Evolutionary conservation across 495 filamentous ascomycete species (phyloP).

Genomic region (Neurospora sublineolata): DNA sequence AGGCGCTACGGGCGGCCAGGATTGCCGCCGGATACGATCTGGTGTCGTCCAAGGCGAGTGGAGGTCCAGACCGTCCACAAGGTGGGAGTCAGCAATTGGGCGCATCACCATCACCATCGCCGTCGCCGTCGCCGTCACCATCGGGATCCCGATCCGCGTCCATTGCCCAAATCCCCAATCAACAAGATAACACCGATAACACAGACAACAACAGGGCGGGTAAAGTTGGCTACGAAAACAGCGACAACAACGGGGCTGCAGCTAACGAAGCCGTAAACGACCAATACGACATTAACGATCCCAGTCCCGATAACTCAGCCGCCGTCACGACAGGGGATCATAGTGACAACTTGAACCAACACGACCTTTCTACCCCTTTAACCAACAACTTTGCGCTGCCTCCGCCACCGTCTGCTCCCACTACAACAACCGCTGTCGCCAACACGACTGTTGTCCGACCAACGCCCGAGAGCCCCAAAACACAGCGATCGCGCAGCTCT

Average conservation of each 20-base stretch:
- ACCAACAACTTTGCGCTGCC: background rate
- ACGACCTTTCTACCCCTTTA: background rate
- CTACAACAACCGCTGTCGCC: background rate
- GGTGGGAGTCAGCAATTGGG: conserved; percentile 7
- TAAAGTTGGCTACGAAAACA: background rate
- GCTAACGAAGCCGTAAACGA: background rate
- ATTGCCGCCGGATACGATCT: conserved; percentile 16
- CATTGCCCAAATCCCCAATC: background rate
- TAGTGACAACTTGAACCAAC: background rate
- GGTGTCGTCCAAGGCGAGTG: conserved; percentile 1
- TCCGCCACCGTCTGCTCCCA: background rate
- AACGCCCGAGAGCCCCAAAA: conserved; percentile 9
- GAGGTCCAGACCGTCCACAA: background rate
- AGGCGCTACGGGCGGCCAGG: conserved; percentile 15
- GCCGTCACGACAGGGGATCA: background rate
- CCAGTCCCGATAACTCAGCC: background rate
- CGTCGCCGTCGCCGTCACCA: conserved; percentile 9
- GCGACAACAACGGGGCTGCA: background rate
- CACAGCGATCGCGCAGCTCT: conserved; percentile 12
- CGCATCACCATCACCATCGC: conserved; percentile 7
- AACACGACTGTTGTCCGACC: conserved; percentile 14
- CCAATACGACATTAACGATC: background rate
- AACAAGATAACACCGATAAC: background rate
- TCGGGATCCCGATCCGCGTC: conserved; percentile 2
- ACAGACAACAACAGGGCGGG: background rate